Conservation (phyloP, 305 asterid species). For the Fraxinus floribunda region DNA sequence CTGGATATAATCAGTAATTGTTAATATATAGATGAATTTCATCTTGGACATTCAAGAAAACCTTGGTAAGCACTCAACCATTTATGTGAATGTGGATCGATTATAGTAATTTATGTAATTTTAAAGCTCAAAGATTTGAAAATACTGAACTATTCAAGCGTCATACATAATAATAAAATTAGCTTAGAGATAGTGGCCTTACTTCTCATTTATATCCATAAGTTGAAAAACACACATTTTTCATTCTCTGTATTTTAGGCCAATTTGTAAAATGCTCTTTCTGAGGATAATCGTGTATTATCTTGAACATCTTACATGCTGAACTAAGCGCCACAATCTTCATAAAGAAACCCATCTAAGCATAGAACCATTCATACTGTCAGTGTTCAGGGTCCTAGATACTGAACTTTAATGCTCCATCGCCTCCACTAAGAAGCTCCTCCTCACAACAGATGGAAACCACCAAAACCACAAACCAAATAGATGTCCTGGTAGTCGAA, state of each 20-base stretch:
- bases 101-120: background rate
- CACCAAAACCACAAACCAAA: background rate
- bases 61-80: background rate
- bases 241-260: background rate
- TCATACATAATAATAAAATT: background rate
- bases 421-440: background rate
- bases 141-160: background rate
- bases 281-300: background rate
- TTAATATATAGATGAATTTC: background rate
- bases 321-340: background rate
- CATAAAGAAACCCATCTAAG: background rate
- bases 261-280: background rate
- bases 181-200: background rate
- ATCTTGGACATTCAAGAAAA: background rate
- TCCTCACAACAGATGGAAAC: background rate
- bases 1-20: background rate
- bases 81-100: background rate
- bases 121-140: background rate
- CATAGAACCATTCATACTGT: background rate
- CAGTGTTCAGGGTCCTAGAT: background rate
- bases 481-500: background rate
- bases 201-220: background rate
- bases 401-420: background rate
- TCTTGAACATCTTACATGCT: background rate
- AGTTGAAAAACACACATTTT: background rate